These are phyloP conservation scores for Cyberlindnera xishuangbannaensis DNA, from an alignment of 805 yeast species.

Conservation along the genomic window DNA sequence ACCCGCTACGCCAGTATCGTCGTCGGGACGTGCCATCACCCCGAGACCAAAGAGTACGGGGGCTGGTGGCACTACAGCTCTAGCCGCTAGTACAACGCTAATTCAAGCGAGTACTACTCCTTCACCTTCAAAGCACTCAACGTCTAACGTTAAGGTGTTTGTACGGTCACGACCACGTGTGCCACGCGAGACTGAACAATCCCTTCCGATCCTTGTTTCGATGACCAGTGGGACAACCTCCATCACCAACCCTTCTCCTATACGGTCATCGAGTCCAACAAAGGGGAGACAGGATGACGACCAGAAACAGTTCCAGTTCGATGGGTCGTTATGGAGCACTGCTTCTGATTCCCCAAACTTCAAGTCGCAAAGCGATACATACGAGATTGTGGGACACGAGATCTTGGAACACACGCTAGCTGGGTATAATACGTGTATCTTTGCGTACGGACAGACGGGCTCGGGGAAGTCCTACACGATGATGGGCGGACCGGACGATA, in stretches of 20 bases:
- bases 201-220: conserved; percentile 14
- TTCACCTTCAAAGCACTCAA: too few species aligned
- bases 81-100: too few species aligned
- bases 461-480: conserved; percentile 82
- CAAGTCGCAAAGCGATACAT: conserved; percentile 46
- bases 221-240: conserved; percentile 16
- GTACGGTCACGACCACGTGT: conserved; percentile 47
- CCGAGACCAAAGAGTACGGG: too few species aligned
- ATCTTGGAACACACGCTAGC: conserved; percentile 56
- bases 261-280: conserved; percentile 11
- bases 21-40: too few species aligned
- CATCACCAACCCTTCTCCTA: conserved; percentile 9
- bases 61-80: too few species aligned
- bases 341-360: conserved; percentile 25
- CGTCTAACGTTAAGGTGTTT: too few species aligned
- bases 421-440: conserved; percentile 69
- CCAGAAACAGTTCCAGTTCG: conserved; percentile 45
- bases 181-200: conserved; percentile 14
- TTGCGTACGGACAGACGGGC: conserved; percentile 81
- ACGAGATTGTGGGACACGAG: conserved; percentile 49
- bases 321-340: conserved; percentile 46
- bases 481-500: conserved; percentile 57
- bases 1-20: too few species aligned
- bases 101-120: too few species aligned
- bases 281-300: conserved; percentile 9